Evolutionary conservation across 2,329 filamentous ascomycete species (phyloP).

Genomic region (Fusarium napiforme): DNA sequence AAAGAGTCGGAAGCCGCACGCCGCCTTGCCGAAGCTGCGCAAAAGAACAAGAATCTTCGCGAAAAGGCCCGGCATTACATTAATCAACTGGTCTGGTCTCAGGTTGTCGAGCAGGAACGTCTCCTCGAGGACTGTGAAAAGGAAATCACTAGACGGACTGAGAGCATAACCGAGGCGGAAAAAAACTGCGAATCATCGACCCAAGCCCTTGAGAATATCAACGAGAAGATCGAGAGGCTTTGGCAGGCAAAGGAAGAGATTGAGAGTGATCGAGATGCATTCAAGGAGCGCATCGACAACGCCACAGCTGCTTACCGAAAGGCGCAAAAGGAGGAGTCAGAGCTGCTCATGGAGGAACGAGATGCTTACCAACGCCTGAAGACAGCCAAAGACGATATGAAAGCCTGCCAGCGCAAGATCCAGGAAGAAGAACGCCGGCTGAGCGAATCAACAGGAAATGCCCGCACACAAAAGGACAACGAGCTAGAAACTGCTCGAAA

Average conservation of each 20-base stretch:
- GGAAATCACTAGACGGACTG: conserved; percentile 42
- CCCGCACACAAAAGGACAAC: conserved; percentile 70
- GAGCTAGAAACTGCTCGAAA: conserved; percentile 53
- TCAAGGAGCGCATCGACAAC: conserved; percentile 56
- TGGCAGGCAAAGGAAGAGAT: conserved; percentile 55
- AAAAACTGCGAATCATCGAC: conserved; percentile 56
- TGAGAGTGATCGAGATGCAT: conserved; percentile 57
- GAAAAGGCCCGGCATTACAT: conserved; percentile 67
- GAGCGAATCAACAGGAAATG: conserved; percentile 75
- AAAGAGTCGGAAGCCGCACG: conserved; percentile 68
- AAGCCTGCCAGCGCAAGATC: conserved; percentile 60
- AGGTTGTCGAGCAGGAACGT: conserved; percentile 81
- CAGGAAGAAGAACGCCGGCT: conserved; percentile 69
- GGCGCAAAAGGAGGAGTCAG: conserved; percentile 63
- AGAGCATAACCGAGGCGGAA: conserved; percentile 45
- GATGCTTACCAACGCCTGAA: conserved; percentile 70
- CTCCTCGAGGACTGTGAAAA: conserved; percentile 52
- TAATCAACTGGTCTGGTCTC: conserved; percentile 84
- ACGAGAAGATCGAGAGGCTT: conserved; percentile 56
- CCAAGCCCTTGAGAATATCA: conserved; percentile 57
- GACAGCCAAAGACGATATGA: conserved; percentile 59
- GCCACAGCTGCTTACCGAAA: conserved; percentile 64
- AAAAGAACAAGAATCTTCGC: conserved; percentile 73
- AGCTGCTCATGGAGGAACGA: conserved; percentile 72
- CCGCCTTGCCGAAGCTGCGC: conserved; percentile 71